phyloP scores from a whole-genome alignment of 352 stramenopile genomes.

The Pythium sp. region DNA sequence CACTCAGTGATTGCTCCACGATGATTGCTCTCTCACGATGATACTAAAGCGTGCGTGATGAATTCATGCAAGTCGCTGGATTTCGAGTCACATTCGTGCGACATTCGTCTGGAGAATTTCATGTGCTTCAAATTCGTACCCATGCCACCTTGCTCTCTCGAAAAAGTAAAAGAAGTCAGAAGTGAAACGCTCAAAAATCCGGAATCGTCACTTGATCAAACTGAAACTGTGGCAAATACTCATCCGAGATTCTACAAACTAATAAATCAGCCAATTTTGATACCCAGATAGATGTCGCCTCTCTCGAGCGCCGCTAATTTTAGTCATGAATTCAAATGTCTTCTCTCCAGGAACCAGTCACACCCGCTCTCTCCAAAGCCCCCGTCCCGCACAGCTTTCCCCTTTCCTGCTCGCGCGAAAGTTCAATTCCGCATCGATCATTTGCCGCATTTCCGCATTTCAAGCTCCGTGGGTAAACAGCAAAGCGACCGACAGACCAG shows the following conservation, averaged over 20 bases:
- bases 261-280: slow-evolving; percentile 6
- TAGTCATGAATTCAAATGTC: background rate
- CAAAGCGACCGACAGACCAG: background rate
- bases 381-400: background rate
- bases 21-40: background rate
- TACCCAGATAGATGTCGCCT: background rate
- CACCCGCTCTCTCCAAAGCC: background rate
- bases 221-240: slow-evolving; percentile 1
- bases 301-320: background rate
- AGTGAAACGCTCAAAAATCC: background rate
- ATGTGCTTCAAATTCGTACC: slow-evolving; percentile 2
- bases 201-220: background rate
- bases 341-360: background rate
- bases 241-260: background rate
- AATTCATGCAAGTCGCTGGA: background rate
- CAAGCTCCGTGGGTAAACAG: background rate
- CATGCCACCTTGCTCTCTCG: slow-evolving; percentile 5
- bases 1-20: background rate
- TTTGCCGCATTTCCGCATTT: slow-evolving; percentile 8
- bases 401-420: background rate
- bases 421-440: slow-evolving; percentile 5
- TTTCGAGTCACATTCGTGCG: slow-evolving; percentile 6
- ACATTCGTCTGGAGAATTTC: slow-evolving; percentile 2
- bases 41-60: background rate
- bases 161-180: slow-evolving; percentile 1